phyloP scores from a whole-genome alignment of 78 protist species.

The Polysphondylium violaceum region DNA sequence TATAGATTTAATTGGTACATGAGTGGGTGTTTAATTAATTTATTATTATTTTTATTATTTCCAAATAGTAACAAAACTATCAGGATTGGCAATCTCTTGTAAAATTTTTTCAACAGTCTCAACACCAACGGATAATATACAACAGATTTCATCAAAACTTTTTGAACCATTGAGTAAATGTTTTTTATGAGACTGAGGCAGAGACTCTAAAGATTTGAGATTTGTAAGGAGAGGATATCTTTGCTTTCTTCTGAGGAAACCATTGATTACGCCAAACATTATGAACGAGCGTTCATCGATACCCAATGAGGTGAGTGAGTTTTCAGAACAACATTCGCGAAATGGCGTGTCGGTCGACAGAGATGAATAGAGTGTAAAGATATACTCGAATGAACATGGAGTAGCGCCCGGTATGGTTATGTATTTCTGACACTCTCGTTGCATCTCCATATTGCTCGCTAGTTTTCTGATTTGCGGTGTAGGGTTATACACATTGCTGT shows the following conservation, averaged over 20 bases:
- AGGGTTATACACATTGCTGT: conserved; percentile 52
- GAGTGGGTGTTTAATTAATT: conserved; percentile 5
- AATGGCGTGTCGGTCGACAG: conserved; percentile 37
- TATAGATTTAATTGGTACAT: too few relatives aligned
- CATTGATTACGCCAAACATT: conserved; percentile 72
- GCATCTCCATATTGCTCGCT: conserved; percentile 68
- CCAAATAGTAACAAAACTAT: conserved; percentile 22
- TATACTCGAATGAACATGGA: conserved; percentile 41
- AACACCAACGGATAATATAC: conserved; percentile 71
- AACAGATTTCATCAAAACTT: conserved; percentile 75
- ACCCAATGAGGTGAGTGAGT: conserved; percentile 41
- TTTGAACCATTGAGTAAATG: conserved; percentile 59
- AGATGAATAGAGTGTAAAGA: conserved; percentile 27
- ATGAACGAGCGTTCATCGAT: conserved; percentile 66
- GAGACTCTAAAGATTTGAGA: conserved; percentile 17
- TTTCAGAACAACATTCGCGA: conserved; percentile 70
- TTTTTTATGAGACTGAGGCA: conserved; percentile 52
- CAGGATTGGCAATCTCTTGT: conserved; percentile 47
- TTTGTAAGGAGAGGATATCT: conserved; percentile 49
- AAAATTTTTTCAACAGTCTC: conserved; percentile 45
- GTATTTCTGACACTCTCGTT: conserved; percentile 45
- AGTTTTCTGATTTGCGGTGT: conserved; percentile 59
- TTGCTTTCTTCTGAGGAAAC: conserved; percentile 70
- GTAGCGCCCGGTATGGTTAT: conserved; percentile 37
- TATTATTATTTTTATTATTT: conserved; percentile 21